A percentile compares a stretch with the other conserved stretches of the same genome.
phyloP scores from a whole-genome alignment of 331 rosid species.

The Stylosanthes scabra region DNA sequence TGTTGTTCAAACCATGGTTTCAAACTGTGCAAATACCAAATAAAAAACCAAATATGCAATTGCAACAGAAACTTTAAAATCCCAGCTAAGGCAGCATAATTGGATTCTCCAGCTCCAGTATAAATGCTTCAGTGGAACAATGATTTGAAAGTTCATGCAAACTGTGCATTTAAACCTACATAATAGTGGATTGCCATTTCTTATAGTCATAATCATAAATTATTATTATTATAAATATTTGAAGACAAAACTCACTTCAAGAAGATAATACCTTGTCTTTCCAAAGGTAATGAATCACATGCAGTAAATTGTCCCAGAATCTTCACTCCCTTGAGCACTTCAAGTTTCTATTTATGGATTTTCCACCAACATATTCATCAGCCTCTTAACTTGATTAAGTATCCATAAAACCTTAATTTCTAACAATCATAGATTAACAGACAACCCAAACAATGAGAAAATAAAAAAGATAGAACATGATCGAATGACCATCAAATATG shows the following conservation, averaged over 20 bases:
- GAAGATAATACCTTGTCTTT: background rate
- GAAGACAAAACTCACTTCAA: too few relatives aligned
- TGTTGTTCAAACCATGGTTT: too few relatives aligned
- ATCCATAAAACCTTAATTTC: conserved; percentile 26
- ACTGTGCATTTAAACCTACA: background rate
- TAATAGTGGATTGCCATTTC: background rate
- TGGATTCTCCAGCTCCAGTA: background rate
- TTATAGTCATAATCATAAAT: background rate
- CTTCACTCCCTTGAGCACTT: conserved; percentile 24
- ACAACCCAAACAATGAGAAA: background rate
- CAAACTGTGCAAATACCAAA: too few relatives aligned
- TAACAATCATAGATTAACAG: background rate
- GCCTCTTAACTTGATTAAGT: conserved; percentile 18
- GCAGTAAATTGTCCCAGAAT: conserved; percentile 19
- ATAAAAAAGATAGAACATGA: background rate
- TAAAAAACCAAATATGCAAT: too few relatives aligned
- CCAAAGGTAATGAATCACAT: conserved; percentile 29
- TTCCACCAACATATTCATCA: conserved; percentile 36
- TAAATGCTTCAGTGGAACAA: background rate
- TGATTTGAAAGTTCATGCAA: background rate
- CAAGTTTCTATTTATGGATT: conserved; percentile 9
- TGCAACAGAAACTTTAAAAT: background rate
- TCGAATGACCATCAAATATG: conserved; percentile 31
- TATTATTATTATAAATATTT: background rate
- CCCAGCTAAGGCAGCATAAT: background rate